Evolutionary conservation across 192 early-diverging fungal genomes (phyloP).

Genomic region (Dispira simplex): DNA sequence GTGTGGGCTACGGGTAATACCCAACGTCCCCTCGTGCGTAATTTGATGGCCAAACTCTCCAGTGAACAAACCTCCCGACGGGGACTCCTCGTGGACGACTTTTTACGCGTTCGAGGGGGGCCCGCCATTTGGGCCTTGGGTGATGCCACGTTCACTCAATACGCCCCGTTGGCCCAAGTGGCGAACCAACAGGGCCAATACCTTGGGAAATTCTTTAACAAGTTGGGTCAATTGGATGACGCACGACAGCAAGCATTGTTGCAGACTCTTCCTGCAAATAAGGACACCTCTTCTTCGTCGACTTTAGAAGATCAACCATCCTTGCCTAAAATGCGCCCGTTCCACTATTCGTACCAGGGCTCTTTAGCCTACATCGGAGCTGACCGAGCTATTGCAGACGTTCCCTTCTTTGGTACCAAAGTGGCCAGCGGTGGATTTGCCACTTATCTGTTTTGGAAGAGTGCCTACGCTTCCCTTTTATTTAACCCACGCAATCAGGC

Average conservation of each 20-base stretch:
- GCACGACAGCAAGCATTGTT: neutral
- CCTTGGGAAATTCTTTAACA: conserved; percentile 57
- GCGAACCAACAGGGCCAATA: conserved; percentile 82
- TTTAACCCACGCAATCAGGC: conserved; percentile 72
- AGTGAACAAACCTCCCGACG: conserved; percentile 43
- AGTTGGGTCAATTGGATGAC: conserved; percentile 25
- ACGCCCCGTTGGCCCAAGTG: conserved; percentile 75
- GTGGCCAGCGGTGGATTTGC: conserved; percentile 47
- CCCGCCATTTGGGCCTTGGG: conserved; percentile 66
- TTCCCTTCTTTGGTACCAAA: conserved; percentile 60
- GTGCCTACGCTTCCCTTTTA: conserved; percentile 56
- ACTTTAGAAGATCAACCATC: too few species aligned
- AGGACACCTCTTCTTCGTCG: conserved; percentile 18
- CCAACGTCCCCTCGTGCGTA: conserved; percentile 37
- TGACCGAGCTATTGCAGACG: conserved; percentile 90
- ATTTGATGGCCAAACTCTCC: conserved; percentile 46
- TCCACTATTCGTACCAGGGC: conserved; percentile 75
- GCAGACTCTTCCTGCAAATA: neutral
- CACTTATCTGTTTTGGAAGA: conserved; percentile 65
- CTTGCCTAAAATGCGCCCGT: conserved; percentile 23
- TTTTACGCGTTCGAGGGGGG: conserved; percentile 54
- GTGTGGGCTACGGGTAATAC: conserved; percentile 68
- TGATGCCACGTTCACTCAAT: conserved; percentile 70
- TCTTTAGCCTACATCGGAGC: conserved; percentile 84
- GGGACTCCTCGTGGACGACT: conserved; percentile 61